Evolutionary conservation across 768 basidiomycete genomes (phyloP).

Genomic region (Megacollybia marginata): DNA sequence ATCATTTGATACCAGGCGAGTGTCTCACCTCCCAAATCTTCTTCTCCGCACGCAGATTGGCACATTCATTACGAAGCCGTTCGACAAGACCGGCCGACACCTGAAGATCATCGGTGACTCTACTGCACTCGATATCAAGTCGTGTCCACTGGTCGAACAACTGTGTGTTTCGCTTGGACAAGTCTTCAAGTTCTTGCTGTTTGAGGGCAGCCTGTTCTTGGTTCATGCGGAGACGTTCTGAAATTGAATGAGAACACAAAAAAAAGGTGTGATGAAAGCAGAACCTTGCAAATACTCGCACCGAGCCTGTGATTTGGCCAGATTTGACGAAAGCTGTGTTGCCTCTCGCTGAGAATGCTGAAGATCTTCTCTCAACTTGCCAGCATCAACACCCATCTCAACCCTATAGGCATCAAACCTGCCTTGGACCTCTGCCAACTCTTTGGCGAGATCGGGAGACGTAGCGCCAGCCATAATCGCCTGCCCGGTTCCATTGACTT

Average conservation of each 20-base stretch:
- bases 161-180: constrained; percentile 62
- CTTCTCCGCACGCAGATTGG: constrained; percentile 89
- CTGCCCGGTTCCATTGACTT: constrained; percentile 23
- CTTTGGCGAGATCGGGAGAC: constrained; percentile 39
- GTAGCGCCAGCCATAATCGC: constrained; percentile 11
- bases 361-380: constrained; percentile 66
- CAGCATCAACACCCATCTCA: constrained; percentile 77
- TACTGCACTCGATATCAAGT: constrained; percentile 66
- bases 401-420: constrained; percentile 76
- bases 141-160: constrained; percentile 69
- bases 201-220: constrained; percentile 63
- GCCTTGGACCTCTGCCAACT: constrained; percentile 65
- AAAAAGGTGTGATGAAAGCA: background rate
- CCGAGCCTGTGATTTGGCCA: constrained; percentile 83
- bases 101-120: constrained; percentile 61
- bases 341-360: constrained; percentile 57
- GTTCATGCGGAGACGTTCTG: constrained; percentile 65
- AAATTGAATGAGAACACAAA: constrained; percentile 1
- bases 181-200: constrained; percentile 55
- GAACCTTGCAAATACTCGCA: constrained; percentile 66
- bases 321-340: constrained; percentile 51
- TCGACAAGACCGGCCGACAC: constrained; percentile 56
- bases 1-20: background rate
- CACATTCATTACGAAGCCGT: constrained; percentile 76
- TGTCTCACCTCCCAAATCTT: constrained; percentile 79